Percentiles rank a stretch among this genome's conserved stretches.
These are phyloP conservation scores for Tetradesmus lagerheimii DNA, from an alignment of 139 green algal genomes.

Conservation along the genomic window DNA sequence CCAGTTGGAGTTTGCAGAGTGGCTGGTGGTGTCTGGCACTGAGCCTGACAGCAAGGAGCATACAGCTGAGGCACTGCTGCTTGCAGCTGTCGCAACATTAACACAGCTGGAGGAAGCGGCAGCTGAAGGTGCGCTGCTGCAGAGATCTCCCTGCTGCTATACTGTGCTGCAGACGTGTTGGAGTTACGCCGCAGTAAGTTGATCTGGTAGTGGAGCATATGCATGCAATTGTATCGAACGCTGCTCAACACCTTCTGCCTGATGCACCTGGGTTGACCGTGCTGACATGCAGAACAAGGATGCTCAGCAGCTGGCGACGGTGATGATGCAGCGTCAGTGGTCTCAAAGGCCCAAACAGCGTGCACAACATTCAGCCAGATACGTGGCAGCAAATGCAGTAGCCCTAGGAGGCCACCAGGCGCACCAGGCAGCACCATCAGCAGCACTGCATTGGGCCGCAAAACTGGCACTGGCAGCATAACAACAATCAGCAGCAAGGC, in stretches of 20 bases:
- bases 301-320: neutral
- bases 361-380: neutral
- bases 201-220: neutral
- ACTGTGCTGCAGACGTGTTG: neutral
- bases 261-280: neutral
- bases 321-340: slow-evolving; percentile 7
- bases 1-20: slow-evolving; percentile 62
- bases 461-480: neutral
- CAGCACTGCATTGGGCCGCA: neutral
- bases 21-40: slow-evolving; percentile 52
- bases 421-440: neutral
- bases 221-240: no score
- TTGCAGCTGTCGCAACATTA: slow-evolving; percentile 2
- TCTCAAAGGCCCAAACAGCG: neutral
- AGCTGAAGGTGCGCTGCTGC: neutral
- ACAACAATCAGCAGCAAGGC: neutral
- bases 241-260: no score
- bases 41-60: slow-evolving; percentile 52
- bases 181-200: neutral
- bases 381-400: neutral
- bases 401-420: slow-evolving; percentile 9
- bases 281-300: neutral
- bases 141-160: neutral
- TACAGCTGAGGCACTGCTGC: slow-evolving; percentile 59
- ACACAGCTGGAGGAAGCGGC: neutral